Conservation (phyloP, 2,329 filamentous ascomycete genomes). For the Colletotrichum sp. region DNA sequence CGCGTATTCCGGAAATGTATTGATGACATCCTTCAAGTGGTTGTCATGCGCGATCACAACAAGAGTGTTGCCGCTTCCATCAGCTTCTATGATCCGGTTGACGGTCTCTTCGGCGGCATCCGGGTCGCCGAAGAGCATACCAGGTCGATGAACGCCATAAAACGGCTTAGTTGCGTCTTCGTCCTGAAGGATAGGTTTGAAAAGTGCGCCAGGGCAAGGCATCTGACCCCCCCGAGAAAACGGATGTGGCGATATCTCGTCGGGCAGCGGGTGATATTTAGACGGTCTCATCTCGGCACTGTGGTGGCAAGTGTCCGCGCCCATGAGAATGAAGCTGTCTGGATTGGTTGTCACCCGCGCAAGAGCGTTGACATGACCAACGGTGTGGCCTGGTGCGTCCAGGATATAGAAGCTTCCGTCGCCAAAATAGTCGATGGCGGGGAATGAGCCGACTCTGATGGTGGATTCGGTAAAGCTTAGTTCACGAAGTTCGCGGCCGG, state of each 20-base stretch:
- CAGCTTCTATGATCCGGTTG: background rate
- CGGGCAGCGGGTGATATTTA: background rate
- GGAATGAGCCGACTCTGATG: background rate
- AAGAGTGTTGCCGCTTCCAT: background rate
- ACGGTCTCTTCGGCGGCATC: background rate
- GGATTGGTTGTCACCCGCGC: background rate
- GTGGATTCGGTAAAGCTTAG: background rate
- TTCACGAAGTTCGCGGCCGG: background rate
- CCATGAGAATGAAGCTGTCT: background rate
- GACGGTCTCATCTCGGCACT: background rate
- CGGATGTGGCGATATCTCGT: background rate
- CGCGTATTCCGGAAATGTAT: background rate
- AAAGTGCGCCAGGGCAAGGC: background rate
- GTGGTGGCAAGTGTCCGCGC: background rate
- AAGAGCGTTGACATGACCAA: background rate
- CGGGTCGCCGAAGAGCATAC: background rate
- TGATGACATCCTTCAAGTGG: background rate
- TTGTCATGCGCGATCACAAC: background rate
- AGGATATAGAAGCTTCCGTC: background rate
- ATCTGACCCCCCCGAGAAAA: background rate
- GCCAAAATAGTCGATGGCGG: background rate
- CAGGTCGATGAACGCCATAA: background rate
- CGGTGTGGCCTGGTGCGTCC: background rate
- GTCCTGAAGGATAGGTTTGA: background rate
- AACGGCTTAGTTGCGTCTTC: too few species aligned